Evolutionary conservation across 1,284 basidiomycete species (phyloP).

Genomic region (Ceratobasidium sp.): DNA sequence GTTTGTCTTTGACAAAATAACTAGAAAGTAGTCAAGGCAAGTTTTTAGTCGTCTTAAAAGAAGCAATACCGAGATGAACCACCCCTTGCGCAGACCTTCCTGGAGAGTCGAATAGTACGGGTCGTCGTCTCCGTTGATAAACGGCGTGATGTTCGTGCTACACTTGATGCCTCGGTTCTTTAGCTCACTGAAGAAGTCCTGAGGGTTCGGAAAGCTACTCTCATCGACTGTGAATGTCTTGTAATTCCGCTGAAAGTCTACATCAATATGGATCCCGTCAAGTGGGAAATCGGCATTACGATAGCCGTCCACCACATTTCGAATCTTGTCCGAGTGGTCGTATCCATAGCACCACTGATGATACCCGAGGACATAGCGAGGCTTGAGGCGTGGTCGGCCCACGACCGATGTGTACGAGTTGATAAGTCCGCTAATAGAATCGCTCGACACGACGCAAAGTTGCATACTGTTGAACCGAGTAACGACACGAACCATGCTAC

Average conservation of each 20-base stretch:
- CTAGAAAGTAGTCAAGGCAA: neutral
- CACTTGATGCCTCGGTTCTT: constrained; percentile 38
- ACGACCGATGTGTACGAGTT: constrained; percentile 41
- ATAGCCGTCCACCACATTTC: constrained; percentile 30
- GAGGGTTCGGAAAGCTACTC: constrained; percentile 1
- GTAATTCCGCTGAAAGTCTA: constrained; percentile 43
- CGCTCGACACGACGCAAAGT: constrained; percentile 30
- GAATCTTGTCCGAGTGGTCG: constrained; percentile 20
- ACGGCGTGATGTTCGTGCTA: constrained; percentile 45
- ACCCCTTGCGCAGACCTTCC: constrained; percentile 21
- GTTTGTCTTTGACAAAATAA: constrained; percentile 37
- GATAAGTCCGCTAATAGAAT: constrained; percentile 31
- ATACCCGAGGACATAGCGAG: constrained; percentile 44
- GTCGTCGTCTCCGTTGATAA: constrained; percentile 40
- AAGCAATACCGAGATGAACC: neutral
- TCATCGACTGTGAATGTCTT: constrained; percentile 43
- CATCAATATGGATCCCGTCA: constrained; percentile 46
- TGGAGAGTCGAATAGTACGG: constrained; percentile 18
- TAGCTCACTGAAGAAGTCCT: constrained; percentile 19
- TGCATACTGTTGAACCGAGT: constrained; percentile 42
- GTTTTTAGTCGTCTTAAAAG: neutral
- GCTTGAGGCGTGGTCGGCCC: constrained; percentile 45
- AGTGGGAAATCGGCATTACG: constrained; percentile 19
- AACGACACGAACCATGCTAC: constrained; percentile 28
- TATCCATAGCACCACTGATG: constrained; percentile 47